Base-by-base conservation (phyloP, 129 eudicot genomes). In the Lactuca saligna region DNA sequence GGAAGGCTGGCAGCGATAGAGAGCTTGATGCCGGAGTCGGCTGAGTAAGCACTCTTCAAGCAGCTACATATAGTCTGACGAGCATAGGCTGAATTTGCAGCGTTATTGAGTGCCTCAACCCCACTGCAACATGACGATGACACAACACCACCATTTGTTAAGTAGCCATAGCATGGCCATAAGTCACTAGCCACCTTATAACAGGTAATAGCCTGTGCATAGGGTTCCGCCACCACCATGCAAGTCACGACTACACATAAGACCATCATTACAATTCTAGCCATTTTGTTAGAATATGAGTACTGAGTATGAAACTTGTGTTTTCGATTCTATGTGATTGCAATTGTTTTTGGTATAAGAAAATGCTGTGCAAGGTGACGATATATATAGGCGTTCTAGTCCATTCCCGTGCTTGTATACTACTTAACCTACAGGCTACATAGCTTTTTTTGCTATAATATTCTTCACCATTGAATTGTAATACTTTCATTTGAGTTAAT, bases 61-160 rank as follows among this genome's bases (percentile, higher is more conserved):
- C 85, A 81, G 11, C 0, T 17, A 60, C 85, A 81, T 3, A 75
- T 78, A 5, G 70, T 4, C 42, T 61, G 53, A 8, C 75, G 77
- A 15, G 75, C 85, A 3, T 50, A 33, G 6, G 85, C 17, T 41
- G 78, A 56, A 39, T 2, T 16, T 29, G 81, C 81, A 15, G 39
- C 8, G 55, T 5, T 1, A 33, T 63, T 65, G 4, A 81, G 70
- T 5, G 31, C 9, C 50, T 2, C 70, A 6, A 81, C 75, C 8
- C 81, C 81, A 11, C 0, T 3, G 61, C 85, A 81, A 42, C 85
- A 81, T 7, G 32, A 6, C 15, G 57, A 17, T 4, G n/a, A 12
- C 57, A 17, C 17, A 5, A 5, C 57, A 12, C 14, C 7, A 17
- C 57, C 57, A 0, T 3, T 53, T 17, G 17, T 53, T 17, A 53